Conservation (phyloP, 208 protist genomes). For the Borovskyia barvae region DNA sequence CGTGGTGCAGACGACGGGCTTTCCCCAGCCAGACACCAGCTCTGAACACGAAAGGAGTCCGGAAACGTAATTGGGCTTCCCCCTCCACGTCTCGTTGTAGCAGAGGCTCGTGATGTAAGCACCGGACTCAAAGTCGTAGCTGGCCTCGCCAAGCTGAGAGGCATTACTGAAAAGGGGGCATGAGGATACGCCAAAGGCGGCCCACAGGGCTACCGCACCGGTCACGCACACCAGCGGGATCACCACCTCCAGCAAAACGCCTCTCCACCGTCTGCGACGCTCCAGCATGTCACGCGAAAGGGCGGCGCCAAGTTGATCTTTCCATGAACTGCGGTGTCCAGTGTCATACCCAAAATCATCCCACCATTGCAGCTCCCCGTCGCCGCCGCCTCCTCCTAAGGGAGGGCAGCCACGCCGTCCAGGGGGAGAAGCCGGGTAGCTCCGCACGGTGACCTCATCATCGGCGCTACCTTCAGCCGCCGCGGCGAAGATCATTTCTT, state of each 20-base stretch:
- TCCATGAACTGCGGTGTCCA: too few relatives aligned
- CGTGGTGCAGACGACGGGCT: neutral
- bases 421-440: too few relatives aligned
- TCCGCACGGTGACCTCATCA: too few relatives aligned
- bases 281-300: conserved; percentile 23
- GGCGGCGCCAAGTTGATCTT: conserved; percentile 26
- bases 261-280: conserved; percentile 10
- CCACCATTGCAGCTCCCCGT: neutral
- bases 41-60: conserved; percentile 3
- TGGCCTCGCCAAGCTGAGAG: neutral
- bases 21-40: neutral
- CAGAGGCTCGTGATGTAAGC: neutral
- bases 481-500: too few relatives aligned
- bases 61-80: conserved; percentile 5
- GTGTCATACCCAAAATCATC: neutral
- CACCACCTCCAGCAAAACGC: conserved; percentile 27
- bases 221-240: conserved; percentile 41
- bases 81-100: conserved; percentile 25
- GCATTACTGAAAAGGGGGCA: neutral
- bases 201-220: conserved; percentile 26
- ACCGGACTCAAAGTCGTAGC: neutral
- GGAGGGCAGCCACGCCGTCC: too few relatives aligned
- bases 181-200: conserved; percentile 5
- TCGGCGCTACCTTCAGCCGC: too few relatives aligned
- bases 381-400: too few relatives aligned